Evolutionary conservation across 2,329 filamentous ascomycete genomes (phyloP), one percentile per base, ranked within the genome.

Genomic region (Colletotrichum sp.): DNA sequence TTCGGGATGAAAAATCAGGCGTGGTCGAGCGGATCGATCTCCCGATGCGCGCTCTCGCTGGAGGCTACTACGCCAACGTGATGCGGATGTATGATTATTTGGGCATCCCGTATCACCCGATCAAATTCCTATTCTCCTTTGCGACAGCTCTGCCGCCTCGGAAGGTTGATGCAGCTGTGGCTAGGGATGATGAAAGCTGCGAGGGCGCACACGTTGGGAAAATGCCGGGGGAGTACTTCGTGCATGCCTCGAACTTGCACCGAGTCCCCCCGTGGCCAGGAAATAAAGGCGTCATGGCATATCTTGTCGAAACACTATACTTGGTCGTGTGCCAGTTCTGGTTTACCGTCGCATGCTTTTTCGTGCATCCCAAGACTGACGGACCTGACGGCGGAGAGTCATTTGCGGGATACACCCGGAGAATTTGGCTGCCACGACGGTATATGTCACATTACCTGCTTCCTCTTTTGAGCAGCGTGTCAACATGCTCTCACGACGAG

Each of bases 11-110:
- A 8, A 75, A 67, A 11, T 81, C 80, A 8, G 79, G 79, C 55
- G 18, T 68, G 3, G 75, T 76, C 9, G 84, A 85, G 74, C 80
- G 83, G 12, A 78, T 86, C 38, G 83, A 86, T 66, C 69, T 86
- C 6, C 84, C 84, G 6, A 83, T 83, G 80, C 83, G 84, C 31
- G 82, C 82, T 6, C 79, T 78, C 68, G 81, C 82, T 1, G 80
- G 78, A 9, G 83, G 84, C 24, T 92, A 89, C 79, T 91, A 92
- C 77, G 78, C 81, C 61, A 89, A 91, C 74, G 80, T 92, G 63
- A 86, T 84, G 75, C 82, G 84, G 31, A 88, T 92, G 86, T 92
- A 92, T 79, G 82, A 87, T 31, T 83, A 90, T 75, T 80, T 92
- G 5, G 85, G 83, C 3, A 82, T 92, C 15, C 80, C 81, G 8